Base-by-base conservation (phyloP, 2,329 filamentous ascomycete species). In the Penicillium hesseltinei region DNA sequence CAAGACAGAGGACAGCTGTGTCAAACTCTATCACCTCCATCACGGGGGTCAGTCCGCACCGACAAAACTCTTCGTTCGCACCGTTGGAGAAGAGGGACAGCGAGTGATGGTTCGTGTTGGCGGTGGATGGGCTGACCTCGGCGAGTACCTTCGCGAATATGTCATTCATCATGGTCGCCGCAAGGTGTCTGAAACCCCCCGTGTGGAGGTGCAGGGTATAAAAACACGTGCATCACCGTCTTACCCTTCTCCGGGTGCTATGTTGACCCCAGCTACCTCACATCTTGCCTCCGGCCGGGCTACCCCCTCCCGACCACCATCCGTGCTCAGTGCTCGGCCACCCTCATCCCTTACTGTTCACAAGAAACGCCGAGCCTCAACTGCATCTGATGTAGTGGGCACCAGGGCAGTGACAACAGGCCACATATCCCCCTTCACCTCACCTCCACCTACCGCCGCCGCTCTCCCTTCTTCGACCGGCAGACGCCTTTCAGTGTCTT, bases 31-130 rank as follows among this genome's bases (percentile, higher is more conserved):
- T 68, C 92, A 97, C 75, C 83, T 99, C 38, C 91, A 91, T 15
- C 86, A 92, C 47, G 87, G 89, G 19, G 91, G 88, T 36, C 90
- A 90, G 56, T 88, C 94, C 62, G 85, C 91, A 13, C 94, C 94
- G 0, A 92, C 97, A 70, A 97, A 97, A 75, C 84, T 99, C 5
- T 96, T 95, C 69, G 92, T 99, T 51, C 89, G 94, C 17, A 87
- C 92, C 2, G 92, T 99, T 2, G 94, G 94, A 49, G 92, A 96
- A 72, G 83, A 86, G 56, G 91, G 90, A 17, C 92, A 97, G 74
- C 87, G 94, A 51, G 92, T 97, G 60, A 97, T 99, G 94, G 94
- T 99, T 8, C 89, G 94, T 36, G 93, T 99, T 13, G 94, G 94
- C 13, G 94, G 94, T 58, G 94, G 94, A n/a, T 99, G 94, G 94